Percentiles rank a stretch among this genome's conserved stretches.
phyloP scores from a whole-genome alignment of 495 filamentous ascomycete genomes.

The Annulohypoxylon moriforme region DNA sequence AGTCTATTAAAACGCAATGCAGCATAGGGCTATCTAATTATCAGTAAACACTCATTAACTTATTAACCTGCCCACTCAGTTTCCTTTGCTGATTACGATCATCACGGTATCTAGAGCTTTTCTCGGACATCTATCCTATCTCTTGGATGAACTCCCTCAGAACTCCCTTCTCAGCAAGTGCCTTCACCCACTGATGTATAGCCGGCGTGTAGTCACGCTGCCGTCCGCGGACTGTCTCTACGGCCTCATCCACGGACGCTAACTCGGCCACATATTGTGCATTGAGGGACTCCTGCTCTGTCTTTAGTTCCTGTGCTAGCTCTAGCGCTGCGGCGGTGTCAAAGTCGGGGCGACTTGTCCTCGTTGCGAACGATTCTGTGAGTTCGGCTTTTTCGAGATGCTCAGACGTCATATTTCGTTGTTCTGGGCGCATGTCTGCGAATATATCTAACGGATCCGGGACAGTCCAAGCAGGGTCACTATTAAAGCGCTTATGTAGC shows the following conservation, averaged over 20 bases:
- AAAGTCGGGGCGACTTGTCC: constrained; percentile 14
- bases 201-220: constrained; percentile 56
- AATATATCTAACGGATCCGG: constrained; percentile 22
- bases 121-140: not conserved
- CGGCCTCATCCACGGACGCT: constrained; percentile 35
- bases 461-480: constrained; percentile 16
- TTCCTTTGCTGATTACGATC: not conserved
- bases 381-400: constrained; percentile 19
- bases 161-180: constrained; percentile 55
- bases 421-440: constrained; percentile 33
- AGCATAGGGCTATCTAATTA: not conserved
- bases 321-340: constrained; percentile 28
- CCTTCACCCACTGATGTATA: constrained; percentile 58
- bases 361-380: constrained; percentile 14
- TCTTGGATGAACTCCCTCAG: constrained; percentile 49
- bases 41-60: not conserved
- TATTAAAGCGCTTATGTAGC: constrained; percentile 44
- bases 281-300: constrained; percentile 44
- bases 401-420: constrained; percentile 39
- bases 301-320: constrained; percentile 28
- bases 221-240: constrained; percentile 47
- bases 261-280: constrained; percentile 44
- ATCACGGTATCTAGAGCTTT: not conserved
- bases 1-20: not conserved
- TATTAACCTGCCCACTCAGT: not conserved